These are phyloP conservation scores for Colletotrichum acutatum DNA, from an alignment of 2,329 filamentous ascomycete species.

Conservation along the genomic window DNA sequence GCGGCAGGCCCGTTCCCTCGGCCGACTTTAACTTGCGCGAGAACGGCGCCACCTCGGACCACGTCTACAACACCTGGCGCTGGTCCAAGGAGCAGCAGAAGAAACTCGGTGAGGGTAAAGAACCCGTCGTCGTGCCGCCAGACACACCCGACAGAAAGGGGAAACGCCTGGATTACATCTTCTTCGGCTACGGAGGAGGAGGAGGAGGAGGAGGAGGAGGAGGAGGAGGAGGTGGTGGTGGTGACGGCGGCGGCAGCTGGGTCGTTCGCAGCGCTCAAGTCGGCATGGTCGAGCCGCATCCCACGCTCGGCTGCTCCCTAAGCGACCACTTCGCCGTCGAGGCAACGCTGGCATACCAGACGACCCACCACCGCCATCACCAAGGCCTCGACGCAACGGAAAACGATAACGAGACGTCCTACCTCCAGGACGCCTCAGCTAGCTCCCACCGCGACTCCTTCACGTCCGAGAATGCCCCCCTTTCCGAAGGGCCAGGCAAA, in stretches of 20 bases:
- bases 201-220: no score
- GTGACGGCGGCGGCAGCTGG: slow-evolving; percentile 71
- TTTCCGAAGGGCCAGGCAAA: slow-evolving; percentile 33
- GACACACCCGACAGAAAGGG: slow-evolving; percentile 76
- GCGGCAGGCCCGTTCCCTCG: slow-evolving; percentile 75
- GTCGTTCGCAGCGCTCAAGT: slow-evolving; percentile 77
- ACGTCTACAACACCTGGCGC: slow-evolving; percentile 90
- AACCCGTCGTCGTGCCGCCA: slow-evolving; percentile 70
- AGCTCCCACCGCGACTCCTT: slow-evolving; percentile 39
- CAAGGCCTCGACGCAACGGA: background rate
- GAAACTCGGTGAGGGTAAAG: slow-evolving; percentile 71
- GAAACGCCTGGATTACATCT: slow-evolving; percentile 96
- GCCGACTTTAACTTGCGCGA: slow-evolving; percentile 81
- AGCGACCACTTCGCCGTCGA: slow-evolving; percentile 96
- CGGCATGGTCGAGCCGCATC: slow-evolving; percentile 84
- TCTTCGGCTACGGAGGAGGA: slow-evolving; percentile 65
- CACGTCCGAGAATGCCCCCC: slow-evolving; percentile 43
- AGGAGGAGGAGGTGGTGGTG: background rate
- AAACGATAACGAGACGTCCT: slow-evolving; percentile 48
- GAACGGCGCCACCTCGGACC: slow-evolving; percentile 91
- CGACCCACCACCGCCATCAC: slow-evolving; percentile 37
- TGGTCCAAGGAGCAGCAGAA: slow-evolving; percentile 81
- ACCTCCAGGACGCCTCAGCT: slow-evolving; percentile 50
- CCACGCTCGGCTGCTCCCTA: slow-evolving; percentile 82
- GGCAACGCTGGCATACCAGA: slow-evolving; percentile 72